These are phyloP conservation scores for Telfairia occidentalis DNA, from an alignment of 331 rosid species.

Conservation along the genomic window DNA sequence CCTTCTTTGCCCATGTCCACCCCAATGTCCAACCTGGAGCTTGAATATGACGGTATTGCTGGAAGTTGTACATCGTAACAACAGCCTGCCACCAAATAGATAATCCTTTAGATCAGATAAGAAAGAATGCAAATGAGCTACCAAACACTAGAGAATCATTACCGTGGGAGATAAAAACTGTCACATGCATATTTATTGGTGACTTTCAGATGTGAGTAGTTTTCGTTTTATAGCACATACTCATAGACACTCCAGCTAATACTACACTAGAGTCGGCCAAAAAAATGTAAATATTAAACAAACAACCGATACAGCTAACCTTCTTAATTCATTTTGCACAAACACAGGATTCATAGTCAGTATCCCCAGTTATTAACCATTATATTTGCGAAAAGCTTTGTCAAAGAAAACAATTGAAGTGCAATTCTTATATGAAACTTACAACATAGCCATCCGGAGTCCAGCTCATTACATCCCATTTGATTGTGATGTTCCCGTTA, in stretches of 20 bases:
- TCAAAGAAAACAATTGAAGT: not conserved
- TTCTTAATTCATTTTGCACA: not conserved
- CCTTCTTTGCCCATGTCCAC: conserved; percentile 94
- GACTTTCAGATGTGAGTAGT: not conserved
- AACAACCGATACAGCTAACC: not conserved
- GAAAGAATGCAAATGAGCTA: not conserved
- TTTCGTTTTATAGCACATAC: not conserved
- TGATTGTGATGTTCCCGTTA: conserved; percentile 72
- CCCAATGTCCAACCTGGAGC: conserved; percentile 85
- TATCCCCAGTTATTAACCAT: not conserved
- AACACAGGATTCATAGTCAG: not conserved
- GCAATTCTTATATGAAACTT: conserved; percentile 25
- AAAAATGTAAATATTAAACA: not conserved
- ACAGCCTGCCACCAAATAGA: conserved; percentile 49
- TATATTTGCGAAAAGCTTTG: not conserved
- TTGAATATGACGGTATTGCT: conserved; percentile 88
- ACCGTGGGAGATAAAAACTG: not conserved
- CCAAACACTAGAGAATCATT: not conserved
- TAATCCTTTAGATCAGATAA: not conserved
- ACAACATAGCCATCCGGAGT: conserved; percentile 88
- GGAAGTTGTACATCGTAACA: conserved; percentile 88
- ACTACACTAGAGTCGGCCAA: not conserved
- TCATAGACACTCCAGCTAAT: not conserved
- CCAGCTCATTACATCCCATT: conserved; percentile 88
- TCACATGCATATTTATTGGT: not conserved